These are phyloP conservation scores for Diophrys sp. DNA, from an alignment of 73 alveolate species.

Conservation along the genomic window DNA sequence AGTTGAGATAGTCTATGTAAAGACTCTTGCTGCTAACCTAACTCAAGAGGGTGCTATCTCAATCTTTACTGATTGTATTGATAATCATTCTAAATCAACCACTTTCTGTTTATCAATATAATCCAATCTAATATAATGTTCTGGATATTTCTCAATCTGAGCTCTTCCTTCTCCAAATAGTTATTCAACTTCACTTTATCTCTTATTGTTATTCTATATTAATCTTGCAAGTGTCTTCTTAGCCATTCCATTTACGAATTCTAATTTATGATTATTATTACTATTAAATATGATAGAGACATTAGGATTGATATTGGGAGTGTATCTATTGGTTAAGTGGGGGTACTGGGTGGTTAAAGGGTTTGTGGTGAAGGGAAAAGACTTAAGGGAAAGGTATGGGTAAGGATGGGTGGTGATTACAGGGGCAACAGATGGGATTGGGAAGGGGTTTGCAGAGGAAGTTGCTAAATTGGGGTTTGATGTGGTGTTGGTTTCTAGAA, in stretches of 20 bases:
- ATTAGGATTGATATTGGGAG: too few species aligned
- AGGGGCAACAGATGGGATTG: conserved; percentile 85
- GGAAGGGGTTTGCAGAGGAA: conserved; percentile 20
- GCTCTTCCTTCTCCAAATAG: not conserved
- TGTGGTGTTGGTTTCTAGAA: conserved; percentile 22
- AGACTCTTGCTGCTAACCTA: not conserved
- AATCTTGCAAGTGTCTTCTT: not conserved
- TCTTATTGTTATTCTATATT: not conserved
- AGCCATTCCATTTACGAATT: not conserved
- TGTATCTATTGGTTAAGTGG: too few species aligned
- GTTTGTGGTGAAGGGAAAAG: too few species aligned
- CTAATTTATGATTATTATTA: not conserved
- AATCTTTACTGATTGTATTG: not conserved
- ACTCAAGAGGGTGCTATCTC: not conserved
- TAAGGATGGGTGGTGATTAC: conserved; percentile 74
- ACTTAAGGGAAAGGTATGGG: conserved; percentile 20
- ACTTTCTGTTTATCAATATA: too few species aligned
- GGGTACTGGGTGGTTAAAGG: too few species aligned
- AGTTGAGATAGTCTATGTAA: not conserved
- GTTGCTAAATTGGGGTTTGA: conserved; percentile 17
- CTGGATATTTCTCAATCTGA: not conserved
- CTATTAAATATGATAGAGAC: too few species aligned
- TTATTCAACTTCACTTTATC: not conserved
- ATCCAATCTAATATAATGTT: not conserved
- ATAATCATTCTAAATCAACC: too few species aligned